Base-by-base conservation (phyloP, 305 asterid species). In the Petunia hybrid region DNA sequence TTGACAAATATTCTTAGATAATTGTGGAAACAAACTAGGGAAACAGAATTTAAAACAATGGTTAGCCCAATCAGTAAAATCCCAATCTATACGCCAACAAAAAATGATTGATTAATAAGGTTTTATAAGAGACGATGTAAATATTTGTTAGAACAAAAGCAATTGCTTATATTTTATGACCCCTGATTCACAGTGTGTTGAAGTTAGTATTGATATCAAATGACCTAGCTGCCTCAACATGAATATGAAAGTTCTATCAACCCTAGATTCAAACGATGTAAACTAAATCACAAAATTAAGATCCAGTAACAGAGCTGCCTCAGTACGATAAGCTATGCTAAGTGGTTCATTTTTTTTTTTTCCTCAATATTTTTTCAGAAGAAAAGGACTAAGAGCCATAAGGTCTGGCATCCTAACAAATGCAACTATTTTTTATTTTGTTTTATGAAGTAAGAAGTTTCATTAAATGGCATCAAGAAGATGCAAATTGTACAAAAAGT, bases 401-500 rank as follows among this genome's bases (percentile, higher is more conserved):
- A 71, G 43, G 10, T 46, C 35, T 71, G 61, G 61, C 77, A 71
- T 71, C 77, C 61, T 71, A 57, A 69, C 42, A n/a, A 45, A 38
- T 70, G 77, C 13, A 71, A 51, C 61, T 22, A 22, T 22, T 22
- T 22, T 22, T 22, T 22, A 22, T 22, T 22, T 22, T 22, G 31
- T 22, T 22, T 22, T 22, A 22, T 22, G 31, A 22, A 22, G 31
- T 22, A 22, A 22, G 31, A 22, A 22, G 31, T 22, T 22, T 22
- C 31, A 22, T 22, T 22, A 22, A 22, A 22, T 22, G 31, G 31
- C 31, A 22, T 22, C 31, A 22, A 22, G 31, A 22, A 22, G 31
- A 22, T 22, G 31, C 31, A 22, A 22, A 22, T 22, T 22, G 31
- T 22, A 22, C 31, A 22, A 22, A 22, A 22, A 22, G 31, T 22